Conservation (phyloP, 2,329 filamentous ascomycete species). For the Hortaea sp. region DNA sequence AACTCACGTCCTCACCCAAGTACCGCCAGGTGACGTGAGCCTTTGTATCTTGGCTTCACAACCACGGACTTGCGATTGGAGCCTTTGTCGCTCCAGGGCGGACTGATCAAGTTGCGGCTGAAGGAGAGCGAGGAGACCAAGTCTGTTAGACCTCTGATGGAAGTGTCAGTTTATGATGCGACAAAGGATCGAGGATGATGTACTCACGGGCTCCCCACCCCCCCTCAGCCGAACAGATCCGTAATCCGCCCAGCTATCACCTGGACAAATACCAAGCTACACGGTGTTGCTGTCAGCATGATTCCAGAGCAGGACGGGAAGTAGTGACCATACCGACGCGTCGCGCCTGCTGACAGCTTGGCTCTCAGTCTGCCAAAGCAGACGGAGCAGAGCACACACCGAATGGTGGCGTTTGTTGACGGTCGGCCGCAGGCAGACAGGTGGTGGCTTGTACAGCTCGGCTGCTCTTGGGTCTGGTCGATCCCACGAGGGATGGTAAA, state of each 20-base stretch:
- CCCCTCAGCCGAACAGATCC: no score
- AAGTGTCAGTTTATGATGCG: not conserved
- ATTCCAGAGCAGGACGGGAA: conserved; percentile 7
- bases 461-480: no score
- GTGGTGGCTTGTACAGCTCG: no score
- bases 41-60: no score
- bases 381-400: no score
- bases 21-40: not conserved
- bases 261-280: no score
- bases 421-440: no score
- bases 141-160: not conserved
- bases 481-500: no score
- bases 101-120: not conserved
- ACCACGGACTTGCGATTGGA: no score
- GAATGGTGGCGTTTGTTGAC: no score
- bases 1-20: conserved; percentile 11
- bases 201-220: conserved; percentile 2
- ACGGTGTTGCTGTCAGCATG: conserved; percentile 4
- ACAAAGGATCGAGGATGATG: conserved; percentile 5
- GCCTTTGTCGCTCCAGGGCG: not conserved
- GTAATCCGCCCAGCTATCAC: no score
- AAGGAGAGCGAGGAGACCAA: conserved; percentile 7
- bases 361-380: no score
- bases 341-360: conserved; percentile 4
- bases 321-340: conserved; percentile 3